A percentile compares a stretch with the other conserved stretches of the same genome.
Conservation (phyloP, 331 rosid genomes). For the Dryas integrifolia region DNA sequence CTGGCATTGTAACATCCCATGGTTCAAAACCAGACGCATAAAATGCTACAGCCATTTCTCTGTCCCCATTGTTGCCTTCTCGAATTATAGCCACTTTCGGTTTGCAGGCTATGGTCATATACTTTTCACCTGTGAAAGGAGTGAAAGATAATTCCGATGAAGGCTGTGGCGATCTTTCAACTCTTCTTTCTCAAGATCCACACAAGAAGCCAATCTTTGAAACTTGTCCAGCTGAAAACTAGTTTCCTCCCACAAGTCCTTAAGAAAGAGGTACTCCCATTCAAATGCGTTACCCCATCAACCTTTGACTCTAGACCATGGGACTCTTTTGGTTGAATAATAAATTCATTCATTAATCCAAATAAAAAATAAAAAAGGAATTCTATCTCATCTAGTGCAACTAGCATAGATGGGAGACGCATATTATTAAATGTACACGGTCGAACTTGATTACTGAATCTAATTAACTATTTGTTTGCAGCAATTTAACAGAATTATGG, state of each 20-base stretch:
- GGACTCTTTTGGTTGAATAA: no score
- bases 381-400: no score
- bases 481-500: no score
- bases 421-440: no score
- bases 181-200: constrained; percentile 73
- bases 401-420: no score
- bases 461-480: no score
- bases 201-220: constrained; percentile 79
- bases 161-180: constrained; percentile 65
- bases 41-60: constrained; percentile 91
- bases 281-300: constrained; percentile 54
- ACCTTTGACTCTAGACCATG: constrained; percentile 44
- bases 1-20: constrained; percentile 83
- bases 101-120: constrained; percentile 45
- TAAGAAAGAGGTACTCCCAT: constrained; percentile 51
- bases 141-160: constrained; percentile 63
- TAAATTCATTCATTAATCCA: no score
- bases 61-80: constrained; percentile 93
- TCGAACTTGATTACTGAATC: no score
- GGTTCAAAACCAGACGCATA: constrained; percentile 74
- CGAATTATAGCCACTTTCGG: constrained; percentile 84
- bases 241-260: constrained; percentile 89
- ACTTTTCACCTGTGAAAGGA: constrained; percentile 66
- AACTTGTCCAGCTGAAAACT: constrained; percentile 72
- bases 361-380: no score